Conservation (phyloP, 257 asterid species). For the Solanum medicagineum region DNA sequence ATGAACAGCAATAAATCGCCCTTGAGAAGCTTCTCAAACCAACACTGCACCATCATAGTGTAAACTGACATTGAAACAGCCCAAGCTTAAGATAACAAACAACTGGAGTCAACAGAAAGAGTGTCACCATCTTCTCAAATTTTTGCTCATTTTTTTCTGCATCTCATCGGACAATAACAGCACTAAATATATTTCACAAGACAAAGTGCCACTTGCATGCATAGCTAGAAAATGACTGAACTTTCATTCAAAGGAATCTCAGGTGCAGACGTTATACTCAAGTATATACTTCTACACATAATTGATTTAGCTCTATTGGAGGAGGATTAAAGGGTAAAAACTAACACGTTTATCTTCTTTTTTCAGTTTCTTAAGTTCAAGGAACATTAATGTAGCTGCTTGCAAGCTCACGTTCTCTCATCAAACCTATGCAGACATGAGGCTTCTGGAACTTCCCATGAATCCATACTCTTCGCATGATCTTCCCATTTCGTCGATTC, state of each 20-base stretch:
- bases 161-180: background rate
- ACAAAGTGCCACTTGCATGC: background rate
- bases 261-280: background rate
- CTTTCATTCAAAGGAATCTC: background rate
- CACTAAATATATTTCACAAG: background rate
- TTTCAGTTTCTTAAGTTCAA: background rate
- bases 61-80: background rate
- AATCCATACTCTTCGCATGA: conserved; percentile 87
- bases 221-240: background rate
- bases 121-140: background rate
- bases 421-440: background rate
- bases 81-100: background rate
- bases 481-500: conserved; percentile 72
- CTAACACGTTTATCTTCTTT: background rate
- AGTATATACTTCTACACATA: background rate
- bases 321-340: background rate
- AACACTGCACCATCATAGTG: background rate
- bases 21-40: background rate
- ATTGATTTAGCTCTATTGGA: background rate
- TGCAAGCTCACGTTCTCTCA: background rate
- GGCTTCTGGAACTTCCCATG: conserved; percentile 92
- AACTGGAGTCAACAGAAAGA: background rate
- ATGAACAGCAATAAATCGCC: background rate
- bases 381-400: background rate
- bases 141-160: background rate